Evolutionary conservation across 2,329 filamentous ascomycete genomes (phyloP).

Genomic region (Ophiostoma sp.): DNA sequence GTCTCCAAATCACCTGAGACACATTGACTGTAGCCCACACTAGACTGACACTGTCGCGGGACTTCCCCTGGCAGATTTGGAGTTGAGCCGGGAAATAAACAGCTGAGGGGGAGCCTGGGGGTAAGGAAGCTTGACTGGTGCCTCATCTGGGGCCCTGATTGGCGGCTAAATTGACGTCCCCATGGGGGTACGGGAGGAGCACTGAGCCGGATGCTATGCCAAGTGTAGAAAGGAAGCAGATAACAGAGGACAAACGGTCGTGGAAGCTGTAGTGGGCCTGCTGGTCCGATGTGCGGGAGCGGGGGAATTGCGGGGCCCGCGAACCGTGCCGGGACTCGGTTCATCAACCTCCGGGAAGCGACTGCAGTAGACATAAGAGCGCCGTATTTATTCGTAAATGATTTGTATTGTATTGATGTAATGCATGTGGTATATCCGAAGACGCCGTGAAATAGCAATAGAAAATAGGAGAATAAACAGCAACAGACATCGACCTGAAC

Average conservation of each 20-base stretch:
- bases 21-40: too few species aligned
- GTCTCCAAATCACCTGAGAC: not conserved
- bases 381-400: not conserved
- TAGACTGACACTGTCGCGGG: not conserved
- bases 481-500: not conserved
- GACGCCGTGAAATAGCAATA: not conserved
- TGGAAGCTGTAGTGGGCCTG: not conserved
- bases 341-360: not conserved
- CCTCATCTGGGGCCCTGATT: not conserved
- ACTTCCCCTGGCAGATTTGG: constrained; percentile 3
- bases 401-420: not conserved
- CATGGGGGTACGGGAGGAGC: not conserved
- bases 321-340: constrained; percentile 1
- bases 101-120: not conserved
- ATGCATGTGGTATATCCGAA: not conserved
- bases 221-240: not conserved
- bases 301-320: constrained; percentile 2
- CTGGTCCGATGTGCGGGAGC: constrained; percentile 3
- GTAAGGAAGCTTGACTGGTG: not conserved
- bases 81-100: not conserved
- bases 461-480: not conserved
- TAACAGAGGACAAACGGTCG: not conserved
- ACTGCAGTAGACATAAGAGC: too few species aligned
- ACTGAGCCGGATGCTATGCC: not conserved
- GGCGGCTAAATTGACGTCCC: constrained; percentile 4